Percentiles rank a stretch among this genome's conserved stretches.
phyloP scores from a whole-genome alignment of 176 grass and related monocot species.

The Hyparrhenia diplandra region DNA sequence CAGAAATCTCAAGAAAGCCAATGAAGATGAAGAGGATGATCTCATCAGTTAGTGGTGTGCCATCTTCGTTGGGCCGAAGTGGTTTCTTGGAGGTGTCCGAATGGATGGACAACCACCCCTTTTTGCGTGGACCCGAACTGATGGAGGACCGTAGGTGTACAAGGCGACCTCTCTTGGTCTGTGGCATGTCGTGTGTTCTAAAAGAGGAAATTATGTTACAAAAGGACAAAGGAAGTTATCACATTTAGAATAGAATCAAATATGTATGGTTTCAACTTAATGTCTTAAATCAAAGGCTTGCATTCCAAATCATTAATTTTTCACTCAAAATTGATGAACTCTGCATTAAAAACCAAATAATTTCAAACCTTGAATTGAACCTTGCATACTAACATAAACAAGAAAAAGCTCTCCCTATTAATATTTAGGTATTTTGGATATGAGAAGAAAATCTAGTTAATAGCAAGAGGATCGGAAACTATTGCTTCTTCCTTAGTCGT shows the following conservation, averaged over 20 bases:
- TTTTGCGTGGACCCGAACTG: background rate
- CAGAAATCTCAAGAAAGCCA: background rate
- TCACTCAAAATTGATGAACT: background rate
- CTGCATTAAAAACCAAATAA: background rate
- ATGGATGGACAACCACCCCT: background rate
- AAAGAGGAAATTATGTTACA: too few species aligned
- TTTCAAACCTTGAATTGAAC: too few species aligned
- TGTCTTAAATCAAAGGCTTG: too few species aligned
- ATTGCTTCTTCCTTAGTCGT: too few species aligned
- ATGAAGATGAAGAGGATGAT: background rate
- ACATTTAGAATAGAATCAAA: too few species aligned
- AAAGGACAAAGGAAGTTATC: background rate
- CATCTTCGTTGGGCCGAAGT: background rate
- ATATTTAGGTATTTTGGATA: too few species aligned
- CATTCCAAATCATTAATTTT: background rate
- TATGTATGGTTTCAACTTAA: too few species aligned
- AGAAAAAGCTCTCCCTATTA: background rate
- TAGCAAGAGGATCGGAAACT: too few species aligned
- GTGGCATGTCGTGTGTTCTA: background rate
- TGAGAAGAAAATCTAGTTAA: too few species aligned
- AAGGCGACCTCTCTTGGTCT: background rate
- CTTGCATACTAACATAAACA: background rate
- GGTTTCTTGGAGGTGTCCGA: background rate
- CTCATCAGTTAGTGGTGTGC: background rate
- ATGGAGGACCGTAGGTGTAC: background rate